These are phyloP conservation scores for Lepidopterella palustris DNA, from an alignment of 495 filamentous ascomycete genomes.

Conservation along the genomic window DNA sequence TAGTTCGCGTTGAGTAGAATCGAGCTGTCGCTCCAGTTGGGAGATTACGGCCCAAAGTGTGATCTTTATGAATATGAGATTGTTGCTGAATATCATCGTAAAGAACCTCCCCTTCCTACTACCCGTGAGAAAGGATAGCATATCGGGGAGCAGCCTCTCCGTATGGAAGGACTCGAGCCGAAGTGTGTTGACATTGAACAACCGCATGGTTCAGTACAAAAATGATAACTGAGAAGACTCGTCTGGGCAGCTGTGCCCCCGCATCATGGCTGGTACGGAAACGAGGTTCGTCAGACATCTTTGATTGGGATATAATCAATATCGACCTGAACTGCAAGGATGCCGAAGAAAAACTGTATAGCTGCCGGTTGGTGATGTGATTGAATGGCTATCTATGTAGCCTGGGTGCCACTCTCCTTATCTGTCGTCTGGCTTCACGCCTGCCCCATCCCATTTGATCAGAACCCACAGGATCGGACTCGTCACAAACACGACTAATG, in stretches of 20 bases:
- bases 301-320: too few species aligned
- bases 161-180: not conserved
- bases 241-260: too few species aligned
- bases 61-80: not conserved
- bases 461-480: slow-evolving; percentile 48
- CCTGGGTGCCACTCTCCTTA: too few species aligned
- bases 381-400: too few species aligned
- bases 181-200: not conserved
- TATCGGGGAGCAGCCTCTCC: not conserved
- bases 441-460: slow-evolving; percentile 42
- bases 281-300: too few species aligned
- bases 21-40: not conserved
- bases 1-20: not conserved
- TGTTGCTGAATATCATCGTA: not conserved
- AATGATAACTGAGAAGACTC: too few species aligned
- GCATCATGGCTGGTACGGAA: too few species aligned
- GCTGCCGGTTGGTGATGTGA: too few species aligned
- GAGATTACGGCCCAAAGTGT: not conserved
- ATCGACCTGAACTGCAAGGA: too few species aligned
- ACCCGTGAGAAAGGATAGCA: slow-evolving; percentile 6
- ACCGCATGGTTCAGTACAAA: not conserved
- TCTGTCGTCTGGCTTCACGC: too few species aligned
- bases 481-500: slow-evolving; percentile 46
- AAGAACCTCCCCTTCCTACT: slow-evolving; percentile 3
- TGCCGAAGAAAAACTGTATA: too few species aligned